Evolutionary conservation across 2,329 filamentous ascomycete species (phyloP), one percentile per base, ranked within the genome.

Genomic region (Apiospora sp.): DNA sequence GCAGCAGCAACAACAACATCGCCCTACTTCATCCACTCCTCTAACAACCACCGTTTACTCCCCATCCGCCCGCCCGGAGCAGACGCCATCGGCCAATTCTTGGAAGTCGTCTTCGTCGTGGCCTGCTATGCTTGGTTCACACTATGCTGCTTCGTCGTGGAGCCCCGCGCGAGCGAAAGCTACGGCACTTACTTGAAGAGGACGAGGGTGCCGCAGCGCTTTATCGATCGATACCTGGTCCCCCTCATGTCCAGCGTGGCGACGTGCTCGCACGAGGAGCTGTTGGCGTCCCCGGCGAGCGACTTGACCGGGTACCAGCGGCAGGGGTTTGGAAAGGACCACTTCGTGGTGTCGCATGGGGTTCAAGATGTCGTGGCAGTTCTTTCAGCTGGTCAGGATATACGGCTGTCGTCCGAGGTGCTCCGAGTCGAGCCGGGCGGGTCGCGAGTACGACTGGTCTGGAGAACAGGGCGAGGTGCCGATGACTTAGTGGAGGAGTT

Each of bases 171-270:
- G 34, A 19, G 27, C 1, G 58, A 64, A 10, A n/a, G 10, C 58
- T 64, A n/a, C 30, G 58, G 30, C 4, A 5, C 58, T 7, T 64
- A 64, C 19, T 19, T 64, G 19, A 41, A 78, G n/a, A 82, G 89
- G n/a, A 87, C 87, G 5, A 79, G 82, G 69, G 77, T 89, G 0
- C 88, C 89, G 0, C 79, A 78, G 7, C 83, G 84, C 41, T 90
- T 88, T 71, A 76, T 82, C 4, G 78, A 80, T 3, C 83, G 84
- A 46, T 90, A 90, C 75, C 77, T 91, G 10, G 79, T 90, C 0
- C 89, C 89, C 0, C 80, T 90, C 6, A 82, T 91, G 51, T 86
- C 87, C 69, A 85, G 85, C 72, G 86, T 90, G 8, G 85, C 85
- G 4, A 90, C 88, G 1, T 90, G 88, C 75, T 83, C 87, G 0